Evolutionary conservation across 345 rosid species (phyloP), one percentile per base, ranked within the genome.

Genomic region (Lagerstroemia speciosa): DNA sequence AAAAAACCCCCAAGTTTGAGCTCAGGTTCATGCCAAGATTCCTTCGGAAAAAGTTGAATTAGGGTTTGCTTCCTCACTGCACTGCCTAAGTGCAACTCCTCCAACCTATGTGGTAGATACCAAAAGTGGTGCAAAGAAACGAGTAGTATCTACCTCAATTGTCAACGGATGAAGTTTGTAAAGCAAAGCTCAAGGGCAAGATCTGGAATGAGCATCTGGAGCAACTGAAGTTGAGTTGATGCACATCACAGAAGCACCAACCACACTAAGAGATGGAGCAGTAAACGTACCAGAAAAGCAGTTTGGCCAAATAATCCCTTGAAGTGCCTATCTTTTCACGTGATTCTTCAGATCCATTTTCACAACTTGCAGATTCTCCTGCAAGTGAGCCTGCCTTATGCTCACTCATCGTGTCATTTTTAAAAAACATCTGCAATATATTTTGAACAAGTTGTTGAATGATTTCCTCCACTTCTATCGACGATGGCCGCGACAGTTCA

Each of bases 291-390:
- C 97, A 93, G 87, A 93, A 90, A 73, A 89, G 97, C 72, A 93
- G 85, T 80, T 85, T 93, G 1, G 98, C 98, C 27, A 93, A 88
- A 74, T 93, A 87, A 81, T 90, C 98, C 11, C 97, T 86, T 19
- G 94, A 86, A 64, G 96, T 86, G 84, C 79, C 83, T 24, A 90
- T 76, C 7, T 78, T 73, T 19, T 76, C 75, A 45, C 75, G 74
- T 40, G 52, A 74, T 71, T 80, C 90, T 72, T 83, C 82, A 60
- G 69, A 71, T 50, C 71, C 76, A 52, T 81, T 83, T 64, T 69
- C 75, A 24, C 61, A 69, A 61, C 69, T 73, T 30, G 70, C 78
- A 32, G 69, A 29, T 37, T 71, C 77, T 65, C 75, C 69, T 38
- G 72, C 55, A 41, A 72, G 75, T 53, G 85, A 64, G 38, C 75